Base-by-base conservation (phyloP, 176 grass and related monocot genomes). In the Paspalum vaginatum region DNA sequence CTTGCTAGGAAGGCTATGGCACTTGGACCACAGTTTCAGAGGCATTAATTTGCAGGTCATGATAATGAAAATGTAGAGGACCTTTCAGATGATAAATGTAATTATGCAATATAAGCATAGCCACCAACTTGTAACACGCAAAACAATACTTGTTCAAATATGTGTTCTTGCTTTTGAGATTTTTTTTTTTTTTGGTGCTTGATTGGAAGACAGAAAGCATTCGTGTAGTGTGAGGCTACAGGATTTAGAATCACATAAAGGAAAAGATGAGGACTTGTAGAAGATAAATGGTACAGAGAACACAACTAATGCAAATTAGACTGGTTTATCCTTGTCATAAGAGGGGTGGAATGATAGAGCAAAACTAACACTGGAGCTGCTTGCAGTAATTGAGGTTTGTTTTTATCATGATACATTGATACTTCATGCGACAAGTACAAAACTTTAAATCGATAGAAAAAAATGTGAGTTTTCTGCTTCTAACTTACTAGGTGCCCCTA, bases 21-120 rank as follows among this genome's bases (percentile, higher is more conserved):
- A 56, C 32, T 44, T 44, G 65, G 18, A 18, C 9, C 20, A 44
- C 41, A n/a, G 9, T 50, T 81, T 70, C 9, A 51, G 64, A 57
- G 38, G 52, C 52, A 58, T 18, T 12, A 21, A 71, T 38, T 71
- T 71, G 42, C 25, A 14, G 52, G 18, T 48, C 67, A 38, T 61
- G 25, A 22, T 51, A 62, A 62, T 20, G 26, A 62, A 49, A 76
- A 47, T 7, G 1, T 1, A 15, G 17, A 38, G 51, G 79, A 62
- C 12, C 11, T 61, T 72, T 61, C 56, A 82, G 42, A 82, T 73
- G 20, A 24, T 16, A 73, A 47, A 51, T 72, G 57, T 53, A 57
- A 67, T 83, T 32, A 13, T 46, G 24, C 40, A 52, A 6, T 44
- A 59, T 43, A 53, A 24, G 6, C 48, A 66, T 75, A 65, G 5